Conservation (phyloP, 148 eudicot genomes). For the Rhododendron ovatum region DNA sequence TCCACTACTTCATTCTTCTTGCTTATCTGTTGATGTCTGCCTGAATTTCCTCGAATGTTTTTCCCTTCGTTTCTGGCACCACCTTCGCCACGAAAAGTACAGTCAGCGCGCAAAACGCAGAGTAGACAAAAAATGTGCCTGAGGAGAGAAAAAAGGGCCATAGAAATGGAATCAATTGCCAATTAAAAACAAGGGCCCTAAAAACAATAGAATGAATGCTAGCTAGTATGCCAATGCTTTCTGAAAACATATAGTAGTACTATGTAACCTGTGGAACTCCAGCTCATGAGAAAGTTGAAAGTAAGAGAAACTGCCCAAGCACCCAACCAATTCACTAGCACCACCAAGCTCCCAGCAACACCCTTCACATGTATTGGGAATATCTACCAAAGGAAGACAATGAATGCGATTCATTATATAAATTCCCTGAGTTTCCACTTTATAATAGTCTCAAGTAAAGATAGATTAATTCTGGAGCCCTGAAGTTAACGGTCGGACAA, state of each 20-base stretch:
- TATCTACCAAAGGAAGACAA: conserved; percentile 30
- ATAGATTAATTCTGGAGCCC: no score
- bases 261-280: conserved; percentile 62
- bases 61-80: conserved; percentile 82
- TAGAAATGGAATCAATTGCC: neutral
- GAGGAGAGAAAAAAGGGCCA: neutral
- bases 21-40: conserved; percentile 30
- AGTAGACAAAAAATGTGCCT: conserved; percentile 63
- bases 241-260: neutral
- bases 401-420: neutral
- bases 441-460: no score
- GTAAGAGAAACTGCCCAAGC: conserved; percentile 84
- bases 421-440: no score
- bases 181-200: neutral
- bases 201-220: neutral
- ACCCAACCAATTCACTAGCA: conserved; percentile 74
- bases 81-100: conserved; percentile 55
- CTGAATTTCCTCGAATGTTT: conserved; percentile 67
- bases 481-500: no score
- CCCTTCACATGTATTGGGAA: conserved; percentile 85
- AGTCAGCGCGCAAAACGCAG: conserved; percentile 37
- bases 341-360: conserved; percentile 74
- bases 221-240: neutral
- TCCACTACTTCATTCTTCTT: neutral
- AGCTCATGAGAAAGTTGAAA: conserved; percentile 77